Evolutionary conservation across 371 early-diverging fungal genomes (phyloP).

Genomic region (Mortierella sp.): DNA sequence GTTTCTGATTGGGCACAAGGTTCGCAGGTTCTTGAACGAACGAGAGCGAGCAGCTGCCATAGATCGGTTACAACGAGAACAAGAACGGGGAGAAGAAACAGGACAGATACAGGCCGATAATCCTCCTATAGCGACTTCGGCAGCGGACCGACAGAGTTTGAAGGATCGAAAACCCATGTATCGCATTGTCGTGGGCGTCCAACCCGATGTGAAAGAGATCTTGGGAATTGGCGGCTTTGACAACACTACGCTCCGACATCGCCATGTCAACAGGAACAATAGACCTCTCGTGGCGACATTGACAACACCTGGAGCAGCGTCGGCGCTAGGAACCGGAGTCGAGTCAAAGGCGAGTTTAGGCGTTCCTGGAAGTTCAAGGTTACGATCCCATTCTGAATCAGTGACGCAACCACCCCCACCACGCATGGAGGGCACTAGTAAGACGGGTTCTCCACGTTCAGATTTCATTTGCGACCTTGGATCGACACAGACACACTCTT

Average conservation of each 20-base stretch:
- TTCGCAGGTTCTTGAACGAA: conserved; percentile 20
- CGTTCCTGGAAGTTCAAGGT: not conserved
- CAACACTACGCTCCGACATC: conserved; percentile 2
- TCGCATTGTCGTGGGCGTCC: conserved; percentile 34
- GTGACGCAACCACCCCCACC: not conserved
- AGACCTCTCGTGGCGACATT: too few relatives aligned
- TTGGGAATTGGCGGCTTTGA: not conserved
- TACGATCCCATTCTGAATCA: not conserved
- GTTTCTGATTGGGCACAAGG: conserved; percentile 24
- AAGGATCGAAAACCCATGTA: conserved; percentile 43
- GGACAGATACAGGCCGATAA: conserved; percentile 10
- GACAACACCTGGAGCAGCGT: not conserved
- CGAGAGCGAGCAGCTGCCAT: conserved; percentile 17
- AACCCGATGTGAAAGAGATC: not conserved
- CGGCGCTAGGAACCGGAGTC: not conserved
- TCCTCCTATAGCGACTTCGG: not conserved
- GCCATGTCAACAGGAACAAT: not conserved
- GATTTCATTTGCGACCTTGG: conserved; percentile 47
- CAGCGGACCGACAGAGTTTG: not conserved
- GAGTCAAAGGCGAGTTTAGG: too few relatives aligned
- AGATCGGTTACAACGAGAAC: conserved; percentile 24
- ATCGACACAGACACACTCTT: conserved; percentile 3
- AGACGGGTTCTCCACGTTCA: conserved; percentile 1
- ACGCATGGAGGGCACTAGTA: not conserved
- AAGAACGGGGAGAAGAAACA: conserved; percentile 29